These are phyloP conservation scores for Porogramme epimiltina DNA, from an alignment of 1,284 basidiomycete genomes.

Conservation along the genomic window DNA sequence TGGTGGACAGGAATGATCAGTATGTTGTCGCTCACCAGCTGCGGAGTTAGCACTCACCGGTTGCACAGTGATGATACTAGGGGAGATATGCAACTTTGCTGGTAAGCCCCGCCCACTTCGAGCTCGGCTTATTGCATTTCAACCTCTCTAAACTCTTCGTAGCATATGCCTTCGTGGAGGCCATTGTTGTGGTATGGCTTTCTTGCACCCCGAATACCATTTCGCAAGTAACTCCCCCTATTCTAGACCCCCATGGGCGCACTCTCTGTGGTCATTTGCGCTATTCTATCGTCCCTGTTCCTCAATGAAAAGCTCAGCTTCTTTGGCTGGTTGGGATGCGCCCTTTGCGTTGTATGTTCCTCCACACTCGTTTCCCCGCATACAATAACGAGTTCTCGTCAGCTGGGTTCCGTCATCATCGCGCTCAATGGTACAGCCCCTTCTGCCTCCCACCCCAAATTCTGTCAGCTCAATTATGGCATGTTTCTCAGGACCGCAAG, in stretches of 20 bases:
- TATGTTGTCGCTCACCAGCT: slow-evolving; percentile 36
- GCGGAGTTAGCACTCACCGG: slow-evolving; percentile 6
- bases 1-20: slow-evolving; percentile 90
- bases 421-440: slow-evolving; percentile 64
- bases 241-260: slow-evolving; percentile 91
- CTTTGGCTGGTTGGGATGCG: slow-evolving; percentile 94
- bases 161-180: slow-evolving; percentile 91
- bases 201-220: not conserved
- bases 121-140: not conserved
- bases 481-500: slow-evolving; percentile 65
- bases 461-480: not conserved
- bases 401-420: slow-evolving; percentile 88
- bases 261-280: slow-evolving; percentile 94
- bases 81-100: slow-evolving; percentile 83
- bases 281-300: slow-evolving; percentile 91
- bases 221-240: not conserved
- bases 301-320: slow-evolving; percentile 91
- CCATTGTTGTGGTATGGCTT: slow-evolving; percentile 81
- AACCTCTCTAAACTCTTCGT: slow-evolving; percentile 18
- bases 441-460: slow-evolving; percentile 1
- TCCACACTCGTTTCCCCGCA: not conserved
- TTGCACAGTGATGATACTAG: slow-evolving; percentile 73
- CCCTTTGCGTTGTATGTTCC: slow-evolving; percentile 74
- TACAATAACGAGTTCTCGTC: slow-evolving; percentile 1
- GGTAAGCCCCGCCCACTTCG: slow-evolving; percentile 45